Percentiles rank a stretch among this genome's conserved stretches.
These are phyloP conservation scores for Nematocida sp. DNA, from an alignment of 371 early-diverging fungal species.

Conservation along the genomic window DNA sequence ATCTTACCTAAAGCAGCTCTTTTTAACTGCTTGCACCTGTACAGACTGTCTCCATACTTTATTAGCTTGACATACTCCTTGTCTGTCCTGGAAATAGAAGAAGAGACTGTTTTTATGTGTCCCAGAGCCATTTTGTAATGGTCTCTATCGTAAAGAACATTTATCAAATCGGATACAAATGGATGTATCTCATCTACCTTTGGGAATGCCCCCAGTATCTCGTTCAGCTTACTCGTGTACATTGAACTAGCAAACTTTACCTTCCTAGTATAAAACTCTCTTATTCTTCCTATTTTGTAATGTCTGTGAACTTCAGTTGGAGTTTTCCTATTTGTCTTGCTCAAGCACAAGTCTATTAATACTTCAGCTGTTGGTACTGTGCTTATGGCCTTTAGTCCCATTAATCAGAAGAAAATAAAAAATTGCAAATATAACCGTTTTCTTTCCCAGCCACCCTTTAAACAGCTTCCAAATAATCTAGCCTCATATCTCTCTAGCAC, in stretches of 20 bases:
- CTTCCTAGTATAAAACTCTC: conserved; percentile 98
- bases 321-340: conserved; percentile 96
- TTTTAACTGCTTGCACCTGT: conserved; percentile 97
- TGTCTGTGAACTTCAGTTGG: conserved; percentile 93
- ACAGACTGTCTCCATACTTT: conserved; percentile 97
- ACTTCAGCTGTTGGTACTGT: conserved; percentile 83
- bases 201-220: conserved; percentile 89
- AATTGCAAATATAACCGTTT: conserved; percentile 6
- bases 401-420: conserved; percentile 1
- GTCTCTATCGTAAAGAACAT: conserved; percentile 98
- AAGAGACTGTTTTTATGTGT: conserved; percentile 91
- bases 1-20: conserved; percentile 93
- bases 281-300: conserved; percentile 86
- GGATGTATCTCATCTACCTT: conserved; percentile 98
- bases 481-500: no score
- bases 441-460: no score
- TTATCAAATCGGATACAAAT: conserved; percentile 98
- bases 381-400: conserved; percentile 81
- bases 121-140: conserved; percentile 99
- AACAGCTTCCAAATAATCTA: no score
- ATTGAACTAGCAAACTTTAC: conserved; percentile 88
- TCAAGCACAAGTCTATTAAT: conserved; percentile 92
- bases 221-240: conserved; percentile 85
- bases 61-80: conserved; percentile 92
- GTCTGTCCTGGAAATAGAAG: conserved; percentile 83